Percentiles rank a stretch among this genome's conserved stretches.
Conservation (phyloP, 768 basidiomycete genomes). For the Paxillus rubicundulus region DNA sequence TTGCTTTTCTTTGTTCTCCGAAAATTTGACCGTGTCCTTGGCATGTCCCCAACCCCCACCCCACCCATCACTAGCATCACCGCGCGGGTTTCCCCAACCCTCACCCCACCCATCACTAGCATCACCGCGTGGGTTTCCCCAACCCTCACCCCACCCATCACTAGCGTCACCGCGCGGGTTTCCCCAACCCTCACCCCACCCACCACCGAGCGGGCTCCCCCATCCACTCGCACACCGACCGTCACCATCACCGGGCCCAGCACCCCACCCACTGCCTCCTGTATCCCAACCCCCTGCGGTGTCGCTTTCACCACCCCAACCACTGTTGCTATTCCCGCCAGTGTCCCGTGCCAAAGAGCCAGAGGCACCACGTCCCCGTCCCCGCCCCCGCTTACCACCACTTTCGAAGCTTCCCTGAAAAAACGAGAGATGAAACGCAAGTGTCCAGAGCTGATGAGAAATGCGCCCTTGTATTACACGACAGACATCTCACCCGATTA, state of each 20-base stretch:
- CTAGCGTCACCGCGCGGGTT: background rate
- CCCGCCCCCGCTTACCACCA: conserved; percentile 5
- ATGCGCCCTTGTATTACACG: background rate
- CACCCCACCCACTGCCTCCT: conserved; percentile 4
- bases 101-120: background rate
- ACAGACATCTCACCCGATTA: conserved; percentile 14
- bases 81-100: background rate
- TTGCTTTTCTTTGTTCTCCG: background rate
- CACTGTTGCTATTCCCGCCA: background rate
- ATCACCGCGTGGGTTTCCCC: background rate
- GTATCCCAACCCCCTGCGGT: conserved; percentile 3
- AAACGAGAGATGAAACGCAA: background rate
- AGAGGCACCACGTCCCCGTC: background rate
- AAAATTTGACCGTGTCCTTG: background rate
- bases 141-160: background rate
- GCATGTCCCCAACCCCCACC: background rate
- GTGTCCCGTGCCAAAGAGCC: background rate
- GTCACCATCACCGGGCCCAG: conserved; percentile 1
- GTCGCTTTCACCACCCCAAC: background rate
- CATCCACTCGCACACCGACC: conserved; percentile 5
- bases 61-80: background rate
- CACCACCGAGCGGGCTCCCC: too few species aligned
- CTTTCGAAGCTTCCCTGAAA: conserved; percentile 10
- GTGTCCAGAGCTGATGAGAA: background rate
- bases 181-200: background rate